Evolutionary conservation across 495 filamentous ascomycete species (phyloP).

Genomic region (Lasiosphaeris hirsuta): DNA sequence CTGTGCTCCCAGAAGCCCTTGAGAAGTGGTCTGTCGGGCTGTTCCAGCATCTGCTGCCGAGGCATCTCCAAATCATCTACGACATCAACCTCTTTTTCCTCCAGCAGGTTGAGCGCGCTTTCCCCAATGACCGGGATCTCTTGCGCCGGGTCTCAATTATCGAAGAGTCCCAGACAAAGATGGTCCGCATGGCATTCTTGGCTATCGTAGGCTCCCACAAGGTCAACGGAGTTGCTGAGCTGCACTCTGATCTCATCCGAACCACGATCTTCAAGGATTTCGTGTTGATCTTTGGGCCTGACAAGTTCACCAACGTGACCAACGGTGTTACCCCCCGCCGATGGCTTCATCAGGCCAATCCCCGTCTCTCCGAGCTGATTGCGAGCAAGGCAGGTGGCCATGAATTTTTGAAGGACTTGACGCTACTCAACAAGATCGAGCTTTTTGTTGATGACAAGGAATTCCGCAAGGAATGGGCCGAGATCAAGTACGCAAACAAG

Average conservation of each 20-base stretch:
- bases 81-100: slow-evolving; percentile 96
- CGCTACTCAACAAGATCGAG: slow-evolving; percentile 78
- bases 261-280: slow-evolving; percentile 99
- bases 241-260: slow-evolving; percentile 95
- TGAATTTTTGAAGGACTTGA: slow-evolving; percentile 84
- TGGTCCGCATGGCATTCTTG: slow-evolving; percentile 93
- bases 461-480: slow-evolving; percentile 88
- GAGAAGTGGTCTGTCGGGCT: slow-evolving; percentile 98
- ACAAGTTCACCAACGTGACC: slow-evolving; percentile 98
- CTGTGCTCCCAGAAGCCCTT: slow-evolving; percentile 90
- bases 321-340: slow-evolving; percentile 94
- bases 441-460: slow-evolving; percentile 73
- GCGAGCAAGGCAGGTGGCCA: slow-evolving; percentile 80
- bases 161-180: slow-evolving; percentile 95
- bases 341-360: slow-evolving; percentile 98
- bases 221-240: slow-evolving; percentile 95
- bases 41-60: slow-evolving; percentile 86
- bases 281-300: slow-evolving; percentile 84
- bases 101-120: slow-evolving; percentile 80
- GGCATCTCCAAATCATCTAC: slow-evolving; percentile 97
- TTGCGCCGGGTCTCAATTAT: slow-evolving; percentile 88
- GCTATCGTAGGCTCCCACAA: slow-evolving; percentile 98
- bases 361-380: slow-evolving; percentile 85
- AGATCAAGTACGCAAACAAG: slow-evolving; percentile 72
- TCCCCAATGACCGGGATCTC: slow-evolving; percentile 85